Percentiles rank a stretch among this genome's conserved stretches.
Evolutionary conservation across 225 moss, liverwort and hornwort genomes (phyloP).

Genomic region (Pseudisothecium myosuroides): DNA sequence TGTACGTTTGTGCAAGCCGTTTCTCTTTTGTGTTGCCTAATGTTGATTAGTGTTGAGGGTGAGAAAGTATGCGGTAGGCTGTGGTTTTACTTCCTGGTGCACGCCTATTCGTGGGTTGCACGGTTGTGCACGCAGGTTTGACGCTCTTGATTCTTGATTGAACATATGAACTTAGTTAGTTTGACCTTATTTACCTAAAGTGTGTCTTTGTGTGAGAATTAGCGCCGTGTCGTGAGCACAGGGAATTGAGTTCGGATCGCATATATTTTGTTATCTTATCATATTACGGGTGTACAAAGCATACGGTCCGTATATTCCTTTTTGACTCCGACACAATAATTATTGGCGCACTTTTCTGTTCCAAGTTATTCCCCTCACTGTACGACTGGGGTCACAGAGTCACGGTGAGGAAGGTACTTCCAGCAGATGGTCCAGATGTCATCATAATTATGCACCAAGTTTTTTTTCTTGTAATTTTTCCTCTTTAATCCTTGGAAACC

Average conservation of each 20-base stretch:
- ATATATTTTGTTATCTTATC: neutral
- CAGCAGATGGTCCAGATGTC: neutral
- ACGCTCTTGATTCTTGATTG: neutral
- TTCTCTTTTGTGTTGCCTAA: neutral
- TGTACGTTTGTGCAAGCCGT: neutral
- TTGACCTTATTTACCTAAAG: neutral
- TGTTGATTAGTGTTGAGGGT: neutral
- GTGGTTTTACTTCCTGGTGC: neutral
- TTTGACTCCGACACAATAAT: neutral
- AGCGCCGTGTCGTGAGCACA: neutral
- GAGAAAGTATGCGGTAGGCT: neutral
- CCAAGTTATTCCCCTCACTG: neutral
- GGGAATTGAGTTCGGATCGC: neutral
- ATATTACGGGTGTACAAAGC: neutral
- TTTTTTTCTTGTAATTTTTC: neutral
- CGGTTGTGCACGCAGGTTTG: neutral
- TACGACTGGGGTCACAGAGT: neutral
- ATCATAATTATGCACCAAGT: neutral
- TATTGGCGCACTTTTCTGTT: neutral
- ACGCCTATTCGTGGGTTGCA: neutral
- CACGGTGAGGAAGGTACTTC: neutral
- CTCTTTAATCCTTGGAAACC: neutral
- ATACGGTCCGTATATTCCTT: constrained; percentile 1
- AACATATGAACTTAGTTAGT: neutral
- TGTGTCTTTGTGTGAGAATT: neutral